Percentiles rank a stretch among this genome's conserved stretches.
These are phyloP conservation scores for Hevea brasiliensis DNA, from an alignment of 345 rosid species.

Conservation along the genomic window DNA sequence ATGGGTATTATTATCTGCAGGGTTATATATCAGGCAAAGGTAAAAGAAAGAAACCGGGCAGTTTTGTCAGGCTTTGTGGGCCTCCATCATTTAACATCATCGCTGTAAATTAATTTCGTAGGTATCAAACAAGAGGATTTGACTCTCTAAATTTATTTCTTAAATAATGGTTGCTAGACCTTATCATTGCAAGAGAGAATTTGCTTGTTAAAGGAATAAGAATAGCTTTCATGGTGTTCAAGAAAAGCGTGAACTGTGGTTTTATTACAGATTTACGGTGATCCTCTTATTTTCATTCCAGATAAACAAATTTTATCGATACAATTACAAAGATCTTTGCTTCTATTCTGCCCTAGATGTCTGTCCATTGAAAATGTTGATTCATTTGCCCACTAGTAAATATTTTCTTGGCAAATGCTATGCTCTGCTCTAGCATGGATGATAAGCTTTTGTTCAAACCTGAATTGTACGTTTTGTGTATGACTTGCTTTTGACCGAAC, in stretches of 20 bases:
- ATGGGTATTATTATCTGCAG: constrained; percentile 41
- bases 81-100: constrained; percentile 43
- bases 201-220: background rate
- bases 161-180: background rate
- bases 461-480: no score
- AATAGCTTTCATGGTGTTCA: background rate
- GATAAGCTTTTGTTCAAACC: no score
- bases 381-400: no score
- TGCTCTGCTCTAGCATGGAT: no score
- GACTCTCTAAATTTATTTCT: no score
- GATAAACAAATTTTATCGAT: no score
- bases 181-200: background rate
- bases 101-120: constrained; percentile 34
- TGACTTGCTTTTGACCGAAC: no score
- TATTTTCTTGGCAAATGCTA: no score
- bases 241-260: background rate
- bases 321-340: no score
- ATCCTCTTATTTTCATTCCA: background rate
- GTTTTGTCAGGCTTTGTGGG: constrained; percentile 78
- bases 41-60: constrained; percentile 58
- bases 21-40: constrained; percentile 63
- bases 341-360: no score
- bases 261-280: background rate
- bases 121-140: background rate
- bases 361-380: no score